Conservation (phyloP, 371 early-diverging fungal species). For the Cladochytrium tenue region DNA sequence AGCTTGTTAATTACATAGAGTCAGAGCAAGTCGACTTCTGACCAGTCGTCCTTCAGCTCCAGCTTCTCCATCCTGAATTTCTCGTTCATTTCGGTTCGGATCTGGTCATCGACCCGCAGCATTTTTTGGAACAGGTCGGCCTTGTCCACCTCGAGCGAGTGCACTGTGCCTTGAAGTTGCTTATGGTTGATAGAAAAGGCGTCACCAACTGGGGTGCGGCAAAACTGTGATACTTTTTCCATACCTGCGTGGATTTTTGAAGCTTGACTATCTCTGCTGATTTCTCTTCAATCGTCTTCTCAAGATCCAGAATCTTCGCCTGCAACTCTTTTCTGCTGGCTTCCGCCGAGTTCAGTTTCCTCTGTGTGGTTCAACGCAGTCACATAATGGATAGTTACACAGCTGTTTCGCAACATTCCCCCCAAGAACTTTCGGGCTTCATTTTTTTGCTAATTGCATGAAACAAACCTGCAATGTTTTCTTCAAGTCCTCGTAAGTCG, state of each 20-base stretch:
- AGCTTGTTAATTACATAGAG: no score
- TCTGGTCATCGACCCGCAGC: slow-evolving; percentile 42
- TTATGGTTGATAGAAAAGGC: slow-evolving; percentile 1
- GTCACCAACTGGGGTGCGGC: background rate
- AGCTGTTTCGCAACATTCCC: no score
- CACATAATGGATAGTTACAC: background rate
- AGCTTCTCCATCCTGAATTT: slow-evolving; percentile 34
- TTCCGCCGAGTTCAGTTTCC: slow-evolving; percentile 18
- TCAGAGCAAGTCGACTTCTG: no score
- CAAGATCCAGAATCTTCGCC: slow-evolving; percentile 13
- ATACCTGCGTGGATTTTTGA: slow-evolving; percentile 11
- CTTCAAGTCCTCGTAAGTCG: slow-evolving; percentile 8
- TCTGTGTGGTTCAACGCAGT: slow-evolving; percentile 3
- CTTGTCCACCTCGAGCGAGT: slow-evolving; percentile 43
- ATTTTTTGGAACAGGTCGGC: slow-evolving; percentile 54
- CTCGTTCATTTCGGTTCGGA: slow-evolving; percentile 39
- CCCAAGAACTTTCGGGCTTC: no score
- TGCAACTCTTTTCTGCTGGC: slow-evolving; percentile 20
- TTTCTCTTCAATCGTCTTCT: slow-evolving; percentile 26
- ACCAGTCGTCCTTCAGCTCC: slow-evolving; percentile 26
- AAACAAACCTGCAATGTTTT: slow-evolving; percentile 14
- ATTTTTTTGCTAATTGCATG: no score
- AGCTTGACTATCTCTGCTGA: slow-evolving; percentile 22
- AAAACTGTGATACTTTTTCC: background rate
- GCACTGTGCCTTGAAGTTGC: slow-evolving; percentile 16